Conservation (phyloP, 2,329 filamentous ascomycete genomes). For the Fusarium xyrophilum region DNA sequence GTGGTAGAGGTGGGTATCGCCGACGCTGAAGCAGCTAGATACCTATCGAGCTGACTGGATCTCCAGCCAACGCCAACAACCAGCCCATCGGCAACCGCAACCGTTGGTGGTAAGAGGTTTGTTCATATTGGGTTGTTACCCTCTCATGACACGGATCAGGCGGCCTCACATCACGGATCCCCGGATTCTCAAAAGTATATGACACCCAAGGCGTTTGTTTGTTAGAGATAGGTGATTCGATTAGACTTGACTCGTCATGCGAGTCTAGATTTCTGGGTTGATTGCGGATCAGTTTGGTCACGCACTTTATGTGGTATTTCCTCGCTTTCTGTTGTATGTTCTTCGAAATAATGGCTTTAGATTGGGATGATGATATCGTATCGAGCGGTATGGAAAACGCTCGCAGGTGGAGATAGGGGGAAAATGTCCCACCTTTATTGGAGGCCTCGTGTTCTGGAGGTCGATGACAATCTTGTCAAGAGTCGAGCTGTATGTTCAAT, state of each 20-base stretch:
- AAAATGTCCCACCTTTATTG: constrained; percentile 15
- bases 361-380: constrained; percentile 36
- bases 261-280: constrained; percentile 41
- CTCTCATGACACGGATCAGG: constrained; percentile 22
- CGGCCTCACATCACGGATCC: constrained; percentile 29
- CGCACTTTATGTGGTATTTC: constrained; percentile 26
- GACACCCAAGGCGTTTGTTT: constrained; percentile 43
- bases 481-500: constrained; percentile 23
- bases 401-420: constrained; percentile 6
- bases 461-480: constrained; percentile 25
- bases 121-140: constrained; percentile 18
- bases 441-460: constrained; percentile 20
- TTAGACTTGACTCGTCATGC: constrained; percentile 40
- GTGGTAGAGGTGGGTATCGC: constrained; percentile 58
- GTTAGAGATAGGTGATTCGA: constrained; percentile 41
- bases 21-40: constrained; percentile 45
- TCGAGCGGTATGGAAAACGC: constrained; percentile 31
- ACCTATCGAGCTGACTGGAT: constrained; percentile 47
- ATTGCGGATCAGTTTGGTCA: constrained; percentile 34
- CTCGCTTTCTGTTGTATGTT: constrained; percentile 30
- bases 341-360: constrained; percentile 42
- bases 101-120: constrained; percentile 57
- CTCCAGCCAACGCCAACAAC: constrained; percentile 57
- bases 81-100: constrained; percentile 58
- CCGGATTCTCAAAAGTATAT: constrained; percentile 38